Evolutionary conservation across 2,329 filamentous ascomycete species (phyloP), one percentile per base, ranked within the genome.

Genomic region (Pseudogymnoascus sp.): DNA sequence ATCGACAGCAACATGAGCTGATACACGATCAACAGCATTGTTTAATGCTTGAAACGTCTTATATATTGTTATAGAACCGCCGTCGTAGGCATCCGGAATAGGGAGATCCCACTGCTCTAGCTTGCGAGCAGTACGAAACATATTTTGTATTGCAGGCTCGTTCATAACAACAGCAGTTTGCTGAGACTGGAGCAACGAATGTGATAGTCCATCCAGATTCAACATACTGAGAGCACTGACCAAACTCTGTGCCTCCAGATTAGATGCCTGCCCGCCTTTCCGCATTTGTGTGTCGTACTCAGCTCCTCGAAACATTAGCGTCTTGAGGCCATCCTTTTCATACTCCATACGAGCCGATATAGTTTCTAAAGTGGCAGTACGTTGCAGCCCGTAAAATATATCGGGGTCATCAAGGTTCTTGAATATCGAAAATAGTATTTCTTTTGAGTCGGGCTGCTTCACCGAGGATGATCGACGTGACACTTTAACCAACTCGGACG

Each of bases 371-470:
- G 86, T 92, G 5, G 91, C 83, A 40, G 84, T 84, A 72, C 95
- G 89, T 41, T 90, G 84, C 6, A 97, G 81, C 3, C 94, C 95
- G 71, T 99, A 99, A 72, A 96, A 99, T 0, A 92, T 88, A 72
- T 99, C 94, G 1, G 92, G 93, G 69, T 99, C 95, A 70, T 97
- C 92, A 54, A 99, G 89, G 64, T 90, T 93, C 70, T 90, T 88
- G 72, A 94, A 99, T 2, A 99, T 92, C 0, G 83, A 79, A 47
- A 96, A 80, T 10, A 97, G 78, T 1, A 95, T 79, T 31, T 89
- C 84, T 3, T 83, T 80, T 5, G 89, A 82, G 26, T 85, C 76
- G 9, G 68, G 64, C 54, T 78, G 71, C 66, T 77, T 78, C 57
- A 78, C 70, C 2, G 78, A 75, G 1, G 87, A 91, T 7, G 88